Percentiles rank a stretch among this genome's conserved stretches.
These are phyloP conservation scores for Hansenula anomala DNA, from an alignment of 1,139 yeast genomes.

Conservation along the genomic window DNA sequence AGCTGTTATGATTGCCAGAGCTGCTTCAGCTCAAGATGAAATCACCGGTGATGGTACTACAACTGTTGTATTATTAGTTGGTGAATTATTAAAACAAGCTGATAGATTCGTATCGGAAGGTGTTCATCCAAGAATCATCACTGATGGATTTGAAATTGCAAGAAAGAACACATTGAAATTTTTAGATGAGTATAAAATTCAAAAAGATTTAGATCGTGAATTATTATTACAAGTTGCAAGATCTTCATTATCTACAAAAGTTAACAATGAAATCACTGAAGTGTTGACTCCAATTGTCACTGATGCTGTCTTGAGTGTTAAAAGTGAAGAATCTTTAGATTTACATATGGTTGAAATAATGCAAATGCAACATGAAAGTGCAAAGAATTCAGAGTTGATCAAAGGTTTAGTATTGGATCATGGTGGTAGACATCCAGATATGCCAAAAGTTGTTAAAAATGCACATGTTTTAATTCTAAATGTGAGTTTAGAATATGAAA, in stretches of 20 bases:
- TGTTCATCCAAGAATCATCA: conserved; percentile 89
- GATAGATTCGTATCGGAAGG: conserved; percentile 91
- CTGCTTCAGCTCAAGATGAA: conserved; percentile 98
- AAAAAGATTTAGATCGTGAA: conserved; percentile 66
- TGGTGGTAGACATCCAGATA: conserved; percentile 99
- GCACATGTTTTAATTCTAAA: conserved; percentile 84
- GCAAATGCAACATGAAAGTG: conserved; percentile 94
- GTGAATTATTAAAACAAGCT: conserved; percentile 92
- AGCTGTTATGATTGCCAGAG: conserved; percentile 97
- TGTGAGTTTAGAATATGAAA: conserved; percentile 94
- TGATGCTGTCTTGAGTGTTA: conserved; percentile 86
- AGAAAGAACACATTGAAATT: conserved; percentile 68
- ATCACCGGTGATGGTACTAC: conserved; percentile 99
- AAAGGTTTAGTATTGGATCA: conserved; percentile 94
- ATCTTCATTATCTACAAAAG: conserved; percentile 84
- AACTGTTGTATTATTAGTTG: conserved; percentile 91
- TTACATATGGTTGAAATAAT: conserved; percentile 97
- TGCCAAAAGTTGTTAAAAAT: conserved; percentile 86
- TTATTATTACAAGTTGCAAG: conserved; percentile 87
- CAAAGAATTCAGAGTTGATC: conserved; percentile 77
- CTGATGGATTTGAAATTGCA: conserved; percentile 93
- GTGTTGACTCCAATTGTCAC: conserved; percentile 91
- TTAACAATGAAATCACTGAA: conserved; percentile 68
- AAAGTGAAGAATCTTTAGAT: conserved; percentile 57
- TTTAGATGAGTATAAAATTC: conserved; percentile 55